Evolutionary conservation across 192 early-diverging fungal species (phyloP), one percentile per base, ranked within the genome.

Genomic region (Backusella tarrabulga): DNA sequence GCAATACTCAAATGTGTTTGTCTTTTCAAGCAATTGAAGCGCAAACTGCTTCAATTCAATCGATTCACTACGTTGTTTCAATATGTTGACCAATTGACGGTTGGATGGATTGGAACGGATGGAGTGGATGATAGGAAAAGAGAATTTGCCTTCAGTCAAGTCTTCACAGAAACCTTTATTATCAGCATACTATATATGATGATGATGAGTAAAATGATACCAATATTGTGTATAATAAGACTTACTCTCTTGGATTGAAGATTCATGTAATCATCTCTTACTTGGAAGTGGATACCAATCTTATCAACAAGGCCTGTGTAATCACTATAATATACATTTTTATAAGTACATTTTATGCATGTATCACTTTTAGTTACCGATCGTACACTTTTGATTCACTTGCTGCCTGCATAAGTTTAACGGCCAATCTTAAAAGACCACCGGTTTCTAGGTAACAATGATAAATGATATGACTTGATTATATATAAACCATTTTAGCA

Each of bases 151-250:
- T 86, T 99, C 98, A 0, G 96, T 97, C 56, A 99, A 83, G 79
- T 99, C 98, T 85, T 99, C 98, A 77, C 97, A 97, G 81, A 94
- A 99, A 32, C 98, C 98, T 83, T 99, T 99, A 82, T 95, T 96
- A 68, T 95, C 91, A 6, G 92, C 86, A 78, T 97, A 99, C 89
- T 95, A 78, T 34, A 11, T 46, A 70, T 23, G 14, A 17, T 15
- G 14, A 4, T 0, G 42, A 40, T 46, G 41, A 40, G 17, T 35
- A 35, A 14, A 19, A 56, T 1, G 15, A 29, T 34, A 7, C 38
- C 8, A 56, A 11, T 8, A 38, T 32, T 32, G 32, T 17, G 15
- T 2, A 63, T 14, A 63, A 17, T 29, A 67, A 63, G 14, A 60
- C 56, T 66, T 85, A 95, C 94, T 81, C 90, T 87, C 23, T 85